Base-by-base conservation (phyloP, 108 stramenopile genomes). In the Schizochytrium sp. region DNA sequence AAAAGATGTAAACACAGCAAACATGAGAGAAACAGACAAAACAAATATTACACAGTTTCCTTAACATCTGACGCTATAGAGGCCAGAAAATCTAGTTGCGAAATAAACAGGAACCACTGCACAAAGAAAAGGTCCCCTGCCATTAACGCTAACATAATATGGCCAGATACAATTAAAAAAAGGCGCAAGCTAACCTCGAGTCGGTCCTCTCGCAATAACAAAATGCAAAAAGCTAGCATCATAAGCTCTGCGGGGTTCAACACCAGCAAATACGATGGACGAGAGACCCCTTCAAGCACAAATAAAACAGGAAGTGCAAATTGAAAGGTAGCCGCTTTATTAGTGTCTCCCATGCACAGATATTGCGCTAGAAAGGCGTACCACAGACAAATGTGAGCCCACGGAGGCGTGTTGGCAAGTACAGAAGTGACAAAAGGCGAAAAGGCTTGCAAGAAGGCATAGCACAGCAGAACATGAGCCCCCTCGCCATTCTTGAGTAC, bases 351-450 rank as follows among this genome's bases (percentile, higher is more conserved):
- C 76, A 83, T 2, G 50, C 76, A 83, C 45, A 83, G 76, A 42
- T 83, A 83, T 40, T 83, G 76, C 17, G 76, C 53, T 53, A 83
- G 76, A 3, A 83, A 83, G 12, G 76, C 76, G 76, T 55, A 83
- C 76, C 76, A 83, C 8, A 83, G 47, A 2, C 76, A 83, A 0
- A 83, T 28, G 15, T 83, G 76, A 10, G 76, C 50, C 76, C 76
- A 83, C 13, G 76, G 76, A 7, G 76, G 45, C 28, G 76, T 83
- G 28, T 28, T 55, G 10, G 76, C 76, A n/a, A 83, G 76, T 42
- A 42, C 76, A 5, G 28, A n/a, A 47, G 10, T 49, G 10, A 50
- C 76, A 28, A 83, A 83, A 38, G 76, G 76, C 10, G 76, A 17
- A 83, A 83, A 83, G 0, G 28, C 5, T 28, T 83, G 76, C 1